Evolutionary conservation across 371 early-diverging fungal genomes (phyloP), one percentile per base, ranked within the genome.

Genomic region (Paraphysoderma sedebokerense): DNA sequence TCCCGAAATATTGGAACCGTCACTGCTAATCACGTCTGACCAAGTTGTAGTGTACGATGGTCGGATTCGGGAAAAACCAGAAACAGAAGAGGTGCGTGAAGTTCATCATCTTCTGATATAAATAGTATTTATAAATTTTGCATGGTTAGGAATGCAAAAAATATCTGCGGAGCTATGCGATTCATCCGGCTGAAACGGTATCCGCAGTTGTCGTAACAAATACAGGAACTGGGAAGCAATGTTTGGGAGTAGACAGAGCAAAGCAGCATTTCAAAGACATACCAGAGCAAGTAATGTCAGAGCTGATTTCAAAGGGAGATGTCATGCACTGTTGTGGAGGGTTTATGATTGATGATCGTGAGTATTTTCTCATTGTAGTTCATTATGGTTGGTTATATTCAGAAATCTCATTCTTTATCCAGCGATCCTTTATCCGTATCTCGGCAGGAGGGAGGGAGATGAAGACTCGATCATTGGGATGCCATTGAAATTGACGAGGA

Each of bases 271-370:
- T 67, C 44, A 12, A 20, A n/a, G 31, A 35, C 4, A 48, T 70
- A 22, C 61, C 64, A 4, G 55, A 49, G 11, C 22, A 17, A 5
- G 55, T 60, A 17, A 53, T 67, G 30, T 57, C 59, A 38, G 49
- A 8, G 52, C 44, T 65, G 9, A 60, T 70, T 15, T 50, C 32
- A 9, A 57, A 62, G 35, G 67, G 70, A 7, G 48, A 64, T 13
- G 58, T 70, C 12, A 61, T 60, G 56, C 36, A 58, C 13, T 65
- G 63, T 49, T 47, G 51, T 17, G 70, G 70, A 15, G 70, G 66
- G 9, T 67, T 70, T 54, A 54, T 63, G 51, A 57, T 70, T 39
- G 69, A 68, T 26, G 66, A 68, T 28, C 56, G 55, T 54, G 7
- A 34, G 41, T 8, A 0, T 51, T 0, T 0, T 1, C 2, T 44